Base-by-base conservation (phyloP, 805 yeast species). In the Saturnispora sekii region DNA sequence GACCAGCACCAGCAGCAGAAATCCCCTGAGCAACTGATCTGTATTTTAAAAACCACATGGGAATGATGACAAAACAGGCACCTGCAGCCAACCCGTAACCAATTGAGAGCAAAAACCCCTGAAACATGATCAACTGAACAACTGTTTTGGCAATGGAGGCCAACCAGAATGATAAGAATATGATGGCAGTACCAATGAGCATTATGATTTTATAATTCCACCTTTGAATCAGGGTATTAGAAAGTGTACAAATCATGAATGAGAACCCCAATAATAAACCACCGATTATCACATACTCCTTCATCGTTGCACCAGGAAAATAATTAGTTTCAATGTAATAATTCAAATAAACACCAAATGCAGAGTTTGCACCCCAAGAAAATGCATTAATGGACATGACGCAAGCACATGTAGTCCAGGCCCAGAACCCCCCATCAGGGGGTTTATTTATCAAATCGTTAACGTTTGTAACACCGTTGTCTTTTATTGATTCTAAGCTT, bases 231-330 rank as follows among this genome's bases (percentile, higher is more conserved):
- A 72, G 48, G 1, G 77, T 52, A 45, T 73, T 64, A 0, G 73
- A 70, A 14, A 79, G 48, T 4, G 94, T 93, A 37, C 85, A 64
- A 44, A 77, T 60, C 50, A 73, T 61, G 56, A 82, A 81, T 16
- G 84, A 83, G 44, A 79, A 60, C 30, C 70, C 70, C 14, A 74
- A 63, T 0, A 70, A 65, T 5, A 77, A 40, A 1, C 83, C 81
- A 16, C 81, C 81, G 48, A 78, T 67, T 34, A 74, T 50, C 3
- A 82, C 80, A 57, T 63, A 79, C 44, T 74, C 76, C 34, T 69
- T 70, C 49, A 67, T 63, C 10, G 69, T 60, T 0, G 80, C 80
- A 7, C 73, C 77, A 0, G 68, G 65, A 45, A 77, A 78, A 35
- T 56, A 50, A 47, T 63, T 53, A 3, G 65, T 48, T 10, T 64